Conservation (phyloP, 139 green algal genomes). For the Closterium sp. region DNA sequence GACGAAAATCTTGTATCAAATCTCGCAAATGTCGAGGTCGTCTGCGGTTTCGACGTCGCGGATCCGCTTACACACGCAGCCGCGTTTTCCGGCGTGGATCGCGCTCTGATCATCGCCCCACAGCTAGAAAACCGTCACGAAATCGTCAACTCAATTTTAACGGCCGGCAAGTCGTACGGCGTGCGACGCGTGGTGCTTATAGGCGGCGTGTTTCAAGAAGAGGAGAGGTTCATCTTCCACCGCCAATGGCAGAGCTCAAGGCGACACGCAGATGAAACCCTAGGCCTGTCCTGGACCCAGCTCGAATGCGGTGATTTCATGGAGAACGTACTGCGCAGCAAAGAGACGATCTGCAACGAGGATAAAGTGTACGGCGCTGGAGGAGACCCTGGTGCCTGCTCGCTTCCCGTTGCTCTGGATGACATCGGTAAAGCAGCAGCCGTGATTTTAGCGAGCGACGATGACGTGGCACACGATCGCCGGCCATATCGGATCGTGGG, state of each 20-base stretch:
- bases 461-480: neutral
- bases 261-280: constrained; percentile 3
- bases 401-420: constrained; percentile 5
- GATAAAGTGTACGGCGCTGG: constrained; percentile 14
- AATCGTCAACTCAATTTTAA: constrained; percentile 10
- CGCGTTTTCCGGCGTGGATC: constrained; percentile 13
- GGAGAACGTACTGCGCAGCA: constrained; percentile 17
- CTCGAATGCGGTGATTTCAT: constrained; percentile 34
- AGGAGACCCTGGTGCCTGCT: neutral
- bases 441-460: neutral
- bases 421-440: constrained; percentile 28
- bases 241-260: constrained; percentile 21
- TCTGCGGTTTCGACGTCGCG: constrained; percentile 14
- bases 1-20: neutral
- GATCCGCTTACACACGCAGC: neutral
- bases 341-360: neutral
- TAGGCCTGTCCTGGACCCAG: constrained; percentile 27
- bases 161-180: neutral
- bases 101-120: constrained; percentile 20
- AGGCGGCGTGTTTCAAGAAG: constrained; percentile 37
- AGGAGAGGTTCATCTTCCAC: constrained; percentile 38
- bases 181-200: constrained; percentile 31
- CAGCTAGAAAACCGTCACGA: constrained; percentile 25
- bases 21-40: neutral
- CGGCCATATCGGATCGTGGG: constrained; percentile 10